Base-by-base conservation (phyloP, 306 rosid species). In the Canavalia gladiata region DNA sequence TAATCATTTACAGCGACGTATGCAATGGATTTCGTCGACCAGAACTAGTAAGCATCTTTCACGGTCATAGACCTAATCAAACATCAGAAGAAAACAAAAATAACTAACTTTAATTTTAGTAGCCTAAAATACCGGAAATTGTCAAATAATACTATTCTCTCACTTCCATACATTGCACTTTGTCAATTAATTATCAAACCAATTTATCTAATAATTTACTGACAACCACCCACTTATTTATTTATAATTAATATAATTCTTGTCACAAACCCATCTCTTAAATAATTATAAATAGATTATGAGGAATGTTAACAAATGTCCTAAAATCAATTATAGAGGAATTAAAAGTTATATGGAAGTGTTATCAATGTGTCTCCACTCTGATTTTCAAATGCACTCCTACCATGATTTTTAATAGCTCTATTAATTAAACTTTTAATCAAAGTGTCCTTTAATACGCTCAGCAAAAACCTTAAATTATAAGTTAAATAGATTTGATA, bases 31-130 rank as follows among this genome's bases (percentile, higher is more conserved):
- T 51, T 11, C 10, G 72, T 51, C 68, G 75, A 49, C 73, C 66
- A 64, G n/a, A 81, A 1, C 49, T 28, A 30, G 51, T 7, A 71
- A 62, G 57, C 71, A 74, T 58, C 76, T 67, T 84, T 67, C 39
- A 0, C 46, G n/a, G 2, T 67, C 39, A 0, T 56, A 28, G 2
- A 18, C 68, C 45, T 8, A 51, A 42, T 9, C 18, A 63, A 72
- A 41, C 6, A 13, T 3, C 25, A 57, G 10, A 9, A 4, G 47
- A 10, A 49, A 51, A 29, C 4, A 2, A 37, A 0, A 18, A 18
- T 18, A 18, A 18, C 25, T 18, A 18, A 64, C 41, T 5, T 4
- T 10, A 39, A 29, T 25, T 10, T 50, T 46, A 42, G n/a, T 59
- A 52, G 37, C 11, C 58, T 55, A 43, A 42, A 37, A 51, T 59